Base-by-base conservation (phyloP, 164 flowering plant species). In the Tinospora cordifolia region DNA sequence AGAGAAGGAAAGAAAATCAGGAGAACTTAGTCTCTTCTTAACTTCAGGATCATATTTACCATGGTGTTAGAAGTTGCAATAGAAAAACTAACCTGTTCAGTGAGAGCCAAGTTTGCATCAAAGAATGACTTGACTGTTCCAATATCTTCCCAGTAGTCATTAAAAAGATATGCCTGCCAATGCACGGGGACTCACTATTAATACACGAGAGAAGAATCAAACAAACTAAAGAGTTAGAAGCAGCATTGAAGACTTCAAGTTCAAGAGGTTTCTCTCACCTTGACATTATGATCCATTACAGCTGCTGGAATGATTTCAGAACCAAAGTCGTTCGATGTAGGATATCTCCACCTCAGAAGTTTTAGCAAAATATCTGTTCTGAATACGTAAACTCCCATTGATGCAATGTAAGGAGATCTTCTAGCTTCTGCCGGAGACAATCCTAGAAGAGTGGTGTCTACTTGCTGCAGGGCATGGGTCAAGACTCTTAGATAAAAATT, bases 61-160 rank as follows among this genome's bases (percentile, higher is more conserved):
- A 12, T 63, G 15, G n/a, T 63, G 4, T 1, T 15, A 63, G 21
- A 0, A 63, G 10, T 10, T 5, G 17, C 17, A 27, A 11, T 2
- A 19, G 2, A 6, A 49, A 57, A 24, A 75, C 80, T 38, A 67
- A 93, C 97, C 96, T 92, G 88, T 72, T 85, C 86, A 22, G 98
- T 87, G 46, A 94, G 96, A 74, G 97, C 97, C 82, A 94, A 83
- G 75, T 94, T 94, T 26, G 99, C 87, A 66, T 92, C 90, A 67
- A 88, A 90, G 79, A 94, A 90, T 14, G 98, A 89, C 79, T 87
- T 81, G 40, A 94, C 75, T 4, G 96, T 90, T 78, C 99, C 99
- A 77, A 94, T 94, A 75, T 94, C 98, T 78, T 94, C 99, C 99
- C 99, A 94, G 78, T 94, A 92, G 75, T 94, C 99, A 64, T 81